These are phyloP conservation scores for Prillingera fragicola DNA, from an alignment of 1,284 basidiomycete genomes.

Conservation along the genomic window DNA sequence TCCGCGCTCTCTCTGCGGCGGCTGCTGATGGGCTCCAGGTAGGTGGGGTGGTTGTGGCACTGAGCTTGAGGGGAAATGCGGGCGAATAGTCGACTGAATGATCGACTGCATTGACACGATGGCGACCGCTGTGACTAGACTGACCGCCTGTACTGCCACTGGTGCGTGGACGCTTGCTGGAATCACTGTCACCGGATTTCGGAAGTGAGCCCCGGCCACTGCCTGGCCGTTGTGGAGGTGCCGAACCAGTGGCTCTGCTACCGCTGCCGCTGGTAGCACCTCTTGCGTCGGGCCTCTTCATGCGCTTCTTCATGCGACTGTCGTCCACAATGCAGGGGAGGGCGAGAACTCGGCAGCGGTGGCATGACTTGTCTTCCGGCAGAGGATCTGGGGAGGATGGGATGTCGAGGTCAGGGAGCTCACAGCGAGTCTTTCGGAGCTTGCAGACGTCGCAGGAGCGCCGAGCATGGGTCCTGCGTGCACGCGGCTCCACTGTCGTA, in stretches of 20 bases:
- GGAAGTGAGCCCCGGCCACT: too few species aligned
- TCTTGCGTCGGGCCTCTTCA: slow-evolving; percentile 9
- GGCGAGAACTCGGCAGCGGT: slow-evolving; percentile 38
- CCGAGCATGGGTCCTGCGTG: slow-evolving; percentile 41
- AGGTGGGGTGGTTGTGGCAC: background rate
- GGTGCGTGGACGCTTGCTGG: too few species aligned
- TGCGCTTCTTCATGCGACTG: slow-evolving; percentile 25
- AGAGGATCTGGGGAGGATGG: slow-evolving; percentile 29
- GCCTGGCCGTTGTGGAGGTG: background rate
- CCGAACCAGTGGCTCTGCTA: background rate
- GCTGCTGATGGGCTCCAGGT: too few species aligned
- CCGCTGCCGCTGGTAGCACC: background rate
- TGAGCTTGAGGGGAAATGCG: slow-evolving; percentile 2
- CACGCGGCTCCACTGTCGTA: slow-evolving; percentile 15
- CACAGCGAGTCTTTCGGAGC: slow-evolving; percentile 43
- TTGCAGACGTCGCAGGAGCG: slow-evolving; percentile 44
- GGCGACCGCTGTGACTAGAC: too few species aligned
- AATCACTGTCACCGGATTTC: too few species aligned
- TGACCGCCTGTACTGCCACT: too few species aligned
- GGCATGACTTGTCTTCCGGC: slow-evolving; percentile 37
- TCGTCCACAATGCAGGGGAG: slow-evolving; percentile 44
- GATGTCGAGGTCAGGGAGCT: slow-evolving; percentile 42
- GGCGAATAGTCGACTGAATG: slow-evolving; percentile 27
- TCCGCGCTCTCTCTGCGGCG: slow-evolving; percentile 10
- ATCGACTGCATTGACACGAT: slow-evolving; percentile 23